These are phyloP conservation scores for Polyporus arcularius DNA, from an alignment of 768 basidiomycete species.

Conservation along the genomic window DNA sequence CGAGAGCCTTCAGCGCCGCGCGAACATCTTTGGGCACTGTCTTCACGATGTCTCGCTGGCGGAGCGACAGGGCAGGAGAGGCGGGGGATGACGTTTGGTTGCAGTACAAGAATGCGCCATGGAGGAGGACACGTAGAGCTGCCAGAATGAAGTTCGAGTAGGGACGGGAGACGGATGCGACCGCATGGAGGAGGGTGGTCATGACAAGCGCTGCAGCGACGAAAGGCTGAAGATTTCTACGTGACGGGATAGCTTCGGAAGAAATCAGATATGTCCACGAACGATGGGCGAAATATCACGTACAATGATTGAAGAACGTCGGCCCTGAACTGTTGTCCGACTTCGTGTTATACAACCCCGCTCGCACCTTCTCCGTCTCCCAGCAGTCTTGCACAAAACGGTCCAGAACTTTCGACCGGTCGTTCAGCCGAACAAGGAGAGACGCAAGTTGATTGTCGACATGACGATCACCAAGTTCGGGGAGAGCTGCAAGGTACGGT, in stretches of 20 bases:
- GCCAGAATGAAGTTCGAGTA: neutral
- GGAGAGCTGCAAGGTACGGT: neutral
- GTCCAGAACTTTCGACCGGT: neutral
- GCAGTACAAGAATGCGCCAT: neutral
- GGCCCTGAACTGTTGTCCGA: neutral
- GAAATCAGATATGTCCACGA: neutral
- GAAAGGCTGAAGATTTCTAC: neutral
- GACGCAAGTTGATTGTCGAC: neutral
- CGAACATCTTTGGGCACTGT: slow-evolving; percentile 5
- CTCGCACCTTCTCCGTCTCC: slow-evolving; percentile 2
- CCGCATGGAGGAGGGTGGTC: neutral
- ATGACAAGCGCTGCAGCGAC: neutral
- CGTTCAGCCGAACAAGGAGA: neutral
- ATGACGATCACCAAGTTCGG: neutral
- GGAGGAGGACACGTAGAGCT: neutral
- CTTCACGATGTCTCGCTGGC: neutral
- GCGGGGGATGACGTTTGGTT: neutral
- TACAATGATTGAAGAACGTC: neutral
- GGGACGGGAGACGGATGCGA: neutral
- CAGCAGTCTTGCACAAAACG: neutral
- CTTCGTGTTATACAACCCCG: neutral
- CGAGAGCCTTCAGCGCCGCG: neutral
- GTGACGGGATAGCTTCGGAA: neutral
- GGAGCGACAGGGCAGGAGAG: neutral
- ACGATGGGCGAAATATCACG: neutral